These are phyloP conservation scores for Cardamine chenopodiifolia DNA, from an alignment of 345 rosid species.

Conservation along the genomic window DNA sequence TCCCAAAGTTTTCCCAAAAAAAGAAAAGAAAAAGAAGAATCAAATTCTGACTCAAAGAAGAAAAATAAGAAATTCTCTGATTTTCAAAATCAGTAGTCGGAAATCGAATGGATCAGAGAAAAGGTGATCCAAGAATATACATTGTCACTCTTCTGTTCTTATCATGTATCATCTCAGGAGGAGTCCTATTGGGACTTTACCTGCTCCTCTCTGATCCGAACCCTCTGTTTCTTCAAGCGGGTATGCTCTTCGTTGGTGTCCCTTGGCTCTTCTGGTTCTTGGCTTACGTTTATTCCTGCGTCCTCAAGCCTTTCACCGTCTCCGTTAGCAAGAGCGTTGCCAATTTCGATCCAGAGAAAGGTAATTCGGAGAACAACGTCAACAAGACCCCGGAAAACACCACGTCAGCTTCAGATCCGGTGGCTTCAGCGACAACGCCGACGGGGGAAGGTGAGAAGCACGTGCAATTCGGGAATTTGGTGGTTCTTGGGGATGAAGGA, in stretches of 20 bases:
- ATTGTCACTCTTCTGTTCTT: slow-evolving; percentile 50
- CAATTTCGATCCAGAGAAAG: slow-evolving; percentile 35
- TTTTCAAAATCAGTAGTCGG: slow-evolving; percentile 3
- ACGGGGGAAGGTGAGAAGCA: slow-evolving; percentile 42
- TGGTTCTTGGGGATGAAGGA: slow-evolving; percentile 42
- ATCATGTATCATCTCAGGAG: slow-evolving; percentile 55
- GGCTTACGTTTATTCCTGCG: slow-evolving; percentile 54
- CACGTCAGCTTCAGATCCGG: slow-evolving; percentile 23
- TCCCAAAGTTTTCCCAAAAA: not conserved
- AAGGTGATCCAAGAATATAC: slow-evolving; percentile 56
- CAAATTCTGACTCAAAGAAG: slow-evolving; percentile 20
- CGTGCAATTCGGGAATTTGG: slow-evolving; percentile 57
- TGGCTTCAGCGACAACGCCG: not conserved
- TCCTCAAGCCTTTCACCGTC: slow-evolving; percentile 41
- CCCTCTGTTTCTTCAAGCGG: slow-evolving; percentile 52
- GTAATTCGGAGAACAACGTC: not conserved
- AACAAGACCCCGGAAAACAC: slow-evolving; percentile 1
- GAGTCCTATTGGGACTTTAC: slow-evolving; percentile 55
- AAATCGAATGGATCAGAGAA: slow-evolving; percentile 46
- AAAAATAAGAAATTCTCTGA: not conserved
- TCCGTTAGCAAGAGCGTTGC: slow-evolving; percentile 16
- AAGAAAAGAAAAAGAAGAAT: not conserved
- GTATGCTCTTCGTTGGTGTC: slow-evolving; percentile 56
- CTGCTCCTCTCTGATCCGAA: slow-evolving; percentile 45
- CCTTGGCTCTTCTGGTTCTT: slow-evolving; percentile 80